These are phyloP conservation scores for Gnetum montanum DNA, from an alignment of 75 land plant species.

Conservation along the genomic window DNA sequence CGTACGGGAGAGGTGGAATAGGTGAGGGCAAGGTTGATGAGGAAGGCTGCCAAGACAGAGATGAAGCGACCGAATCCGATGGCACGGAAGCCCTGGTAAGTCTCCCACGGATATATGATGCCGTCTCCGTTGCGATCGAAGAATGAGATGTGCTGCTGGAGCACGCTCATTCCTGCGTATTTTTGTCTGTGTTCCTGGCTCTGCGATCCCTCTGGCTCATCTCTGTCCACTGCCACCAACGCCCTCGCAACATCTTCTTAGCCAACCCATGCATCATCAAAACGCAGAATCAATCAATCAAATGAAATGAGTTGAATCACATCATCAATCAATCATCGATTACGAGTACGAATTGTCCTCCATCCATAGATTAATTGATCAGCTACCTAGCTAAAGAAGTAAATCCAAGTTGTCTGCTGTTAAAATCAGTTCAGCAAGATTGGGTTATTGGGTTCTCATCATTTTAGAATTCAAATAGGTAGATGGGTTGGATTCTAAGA, in stretches of 20 bases:
- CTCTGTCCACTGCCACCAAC: constrained; percentile 31
- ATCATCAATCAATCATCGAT: too few relatives aligned
- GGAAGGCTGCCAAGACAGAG: constrained; percentile 16
- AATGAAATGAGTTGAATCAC: too few relatives aligned
- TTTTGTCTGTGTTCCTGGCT: constrained; percentile 22
- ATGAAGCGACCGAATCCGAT: constrained; percentile 13
- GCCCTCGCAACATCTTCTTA: constrained; percentile 37
- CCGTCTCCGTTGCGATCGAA: constrained; percentile 59
- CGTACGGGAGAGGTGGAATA: constrained; percentile 25
- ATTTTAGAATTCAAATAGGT: too few relatives aligned
- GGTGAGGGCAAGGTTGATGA: constrained; percentile 27
- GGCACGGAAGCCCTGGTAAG: constrained; percentile 47
- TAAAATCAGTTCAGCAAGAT: too few relatives aligned
- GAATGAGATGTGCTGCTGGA: constrained; percentile 55
- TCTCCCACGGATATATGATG: constrained; percentile 62
- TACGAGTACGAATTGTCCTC: too few relatives aligned
- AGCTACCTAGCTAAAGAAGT: too few relatives aligned
- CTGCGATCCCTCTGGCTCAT: constrained; percentile 24
- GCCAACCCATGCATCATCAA: not conserved
- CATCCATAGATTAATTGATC: too few relatives aligned
- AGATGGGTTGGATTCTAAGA: too few relatives aligned
- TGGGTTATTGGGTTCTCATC: too few relatives aligned
- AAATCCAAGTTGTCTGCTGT: too few relatives aligned
- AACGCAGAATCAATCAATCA: too few relatives aligned
- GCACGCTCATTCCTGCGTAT: constrained; percentile 15